A percentile compares a stretch with the other conserved stretches of the same genome.
phyloP scores from a whole-genome alignment of 2,329 filamentous ascomycete genomes.

The Exophiala dermatitidis region DNA sequence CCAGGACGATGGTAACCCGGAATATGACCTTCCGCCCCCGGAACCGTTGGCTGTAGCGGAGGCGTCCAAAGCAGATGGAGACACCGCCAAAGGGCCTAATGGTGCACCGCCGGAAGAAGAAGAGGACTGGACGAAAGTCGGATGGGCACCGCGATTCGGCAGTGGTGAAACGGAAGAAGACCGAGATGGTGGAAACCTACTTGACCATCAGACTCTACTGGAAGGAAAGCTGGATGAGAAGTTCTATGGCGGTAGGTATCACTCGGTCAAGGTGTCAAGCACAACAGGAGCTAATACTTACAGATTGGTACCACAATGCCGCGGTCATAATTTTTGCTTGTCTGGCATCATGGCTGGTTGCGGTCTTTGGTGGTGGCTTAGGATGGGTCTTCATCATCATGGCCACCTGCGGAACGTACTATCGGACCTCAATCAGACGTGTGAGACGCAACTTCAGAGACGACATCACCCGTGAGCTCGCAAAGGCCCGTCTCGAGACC shows the following conservation, averaged over 20 bases:
- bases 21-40: constrained; percentile 71
- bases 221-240: constrained; percentile 80
- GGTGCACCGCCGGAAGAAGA: constrained; percentile 43
- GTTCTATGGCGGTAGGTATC: constrained; percentile 69
- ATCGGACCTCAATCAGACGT: constrained; percentile 86
- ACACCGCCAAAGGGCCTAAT: constrained; percentile 44
- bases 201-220: constrained; percentile 82
- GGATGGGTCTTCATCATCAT: constrained; percentile 92
- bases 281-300: constrained; percentile 6
- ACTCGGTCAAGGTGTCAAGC: constrained; percentile 2
- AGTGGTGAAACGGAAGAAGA: constrained; percentile 41
- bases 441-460: constrained; percentile 94
- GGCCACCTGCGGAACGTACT: constrained; percentile 88
- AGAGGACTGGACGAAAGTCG: constrained; percentile 58
- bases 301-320: constrained; percentile 97
- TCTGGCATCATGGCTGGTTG: constrained; percentile 81
- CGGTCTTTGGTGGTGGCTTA: constrained; percentile 80
- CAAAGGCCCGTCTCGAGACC: constrained; percentile 77
- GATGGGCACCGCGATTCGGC: constrained; percentile 85
- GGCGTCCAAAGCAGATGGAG: constrained; percentile 37
- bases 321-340: constrained; percentile 92
- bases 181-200: constrained; percentile 53
- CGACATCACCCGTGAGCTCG: constrained; percentile 82
- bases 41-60: constrained; percentile 62
- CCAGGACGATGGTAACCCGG: constrained; percentile 58